Evolutionary conservation across 257 asterid species (phyloP), one percentile per base, ranked within the genome.

Genomic region (Solanum arcanum): DNA sequence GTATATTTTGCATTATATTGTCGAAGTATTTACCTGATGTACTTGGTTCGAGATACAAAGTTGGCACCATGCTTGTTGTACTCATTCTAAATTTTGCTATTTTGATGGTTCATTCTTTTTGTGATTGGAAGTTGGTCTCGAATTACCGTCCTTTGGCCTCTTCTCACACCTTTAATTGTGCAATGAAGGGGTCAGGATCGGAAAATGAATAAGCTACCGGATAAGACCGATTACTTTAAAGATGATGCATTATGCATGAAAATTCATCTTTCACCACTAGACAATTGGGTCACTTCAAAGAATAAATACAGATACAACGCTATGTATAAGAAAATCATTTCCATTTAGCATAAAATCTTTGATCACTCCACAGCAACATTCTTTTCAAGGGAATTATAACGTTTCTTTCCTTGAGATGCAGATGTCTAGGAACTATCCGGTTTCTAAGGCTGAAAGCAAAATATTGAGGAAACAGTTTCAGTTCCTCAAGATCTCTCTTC

Each of bases 321-420:
- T 8, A 39, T 6, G 2, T 29, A 5, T 4, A 25, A 25, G 23
- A 29, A 16, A 78, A n/a, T 89, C 88, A 91, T 81, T 87, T 90
- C 90, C 92, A 91, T 87, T 87, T 91, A 13, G 90, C 77, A 84
- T 87, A 89, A 47, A 91, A 91, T 52, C 64, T 89, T 66, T 83
- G 46, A 68, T 91, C 91, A 21, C 88, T 84, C 90, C 89, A 91
- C 83, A 86, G 9, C 60, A 91, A 78, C 91, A 91, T 89, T 83
- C 86, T 76, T 25, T 87, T 88, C 69, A 91, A 78, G 5, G 87
- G 86, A 16, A 89, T 23, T 52, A 12, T 7, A 39, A 89, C 89
- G 52, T 86, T 86, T 75, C 88, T 89, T 78, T 80, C 75, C 86
- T 83, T 88, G 68, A 89, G 86, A 89, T 91, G 90, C 88, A 77